A percentile compares a stretch with the other conserved stretches of the same genome.
Evolutionary conservation across 768 basidiomycete species (phyloP).

Genomic region (Boletus tomentosulus): DNA sequence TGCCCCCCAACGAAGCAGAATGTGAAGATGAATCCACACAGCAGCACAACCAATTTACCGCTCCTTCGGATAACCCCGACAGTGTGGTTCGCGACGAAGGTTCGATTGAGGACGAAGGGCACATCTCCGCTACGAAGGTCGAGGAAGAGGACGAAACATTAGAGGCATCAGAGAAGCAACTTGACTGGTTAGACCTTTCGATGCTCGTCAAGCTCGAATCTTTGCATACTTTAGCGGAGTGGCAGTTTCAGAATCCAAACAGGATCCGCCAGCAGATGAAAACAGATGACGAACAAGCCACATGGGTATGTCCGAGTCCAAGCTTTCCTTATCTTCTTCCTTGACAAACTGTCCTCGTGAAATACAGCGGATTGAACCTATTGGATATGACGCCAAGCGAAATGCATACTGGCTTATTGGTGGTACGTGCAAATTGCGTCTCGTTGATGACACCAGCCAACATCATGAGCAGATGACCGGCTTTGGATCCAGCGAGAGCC

Average conservation of each 20-base stretch:
- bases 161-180: slow-evolving; percentile 37
- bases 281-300: slow-evolving; percentile 69
- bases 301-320: slow-evolving; percentile 56
- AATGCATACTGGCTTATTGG: slow-evolving; percentile 89
- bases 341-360: slow-evolving; percentile 1
- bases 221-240: slow-evolving; percentile 69
- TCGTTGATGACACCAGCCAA: not conserved
- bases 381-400: slow-evolving; percentile 74
- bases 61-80: slow-evolving; percentile 6
- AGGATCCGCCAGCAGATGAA: slow-evolving; percentile 71
- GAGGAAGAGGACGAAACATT: slow-evolving; percentile 24
- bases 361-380: slow-evolving; percentile 73
- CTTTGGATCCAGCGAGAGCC: slow-evolving; percentile 81
- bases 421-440: slow-evolving; percentile 35
- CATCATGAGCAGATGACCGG: slow-evolving; percentile 55
- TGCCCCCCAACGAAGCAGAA: slow-evolving; percentile 5
- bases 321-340: not conserved
- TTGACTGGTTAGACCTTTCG: slow-evolving; percentile 68
- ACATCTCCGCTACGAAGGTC: slow-evolving; percentile 9
- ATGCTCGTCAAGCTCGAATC: slow-evolving; percentile 73
- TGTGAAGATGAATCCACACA: slow-evolving; percentile 10
- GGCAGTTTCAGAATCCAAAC: slow-evolving; percentile 81
- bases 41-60: slow-evolving; percentile 4
- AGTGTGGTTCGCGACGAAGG: not conserved
- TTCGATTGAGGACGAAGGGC: slow-evolving; percentile 1